These are phyloP conservation scores for Eucalyptus rudis DNA, from an alignment of 345 rosid genomes.

Conservation along the genomic window DNA sequence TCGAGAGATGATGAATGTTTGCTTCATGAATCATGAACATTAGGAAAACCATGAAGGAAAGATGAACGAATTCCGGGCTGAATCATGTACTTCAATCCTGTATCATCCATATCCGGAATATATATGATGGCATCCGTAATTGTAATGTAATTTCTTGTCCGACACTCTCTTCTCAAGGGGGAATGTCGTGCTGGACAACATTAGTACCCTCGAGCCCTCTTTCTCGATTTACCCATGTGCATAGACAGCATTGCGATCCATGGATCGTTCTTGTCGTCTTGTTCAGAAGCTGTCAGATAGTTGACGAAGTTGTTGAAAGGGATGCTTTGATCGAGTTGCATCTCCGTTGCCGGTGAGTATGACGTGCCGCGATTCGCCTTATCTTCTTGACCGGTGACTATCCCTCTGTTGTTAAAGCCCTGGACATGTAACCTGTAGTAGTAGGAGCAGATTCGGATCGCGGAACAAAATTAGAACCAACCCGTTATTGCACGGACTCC, in stretches of 20 bases:
- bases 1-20: not conserved
- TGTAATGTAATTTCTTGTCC: not conserved
- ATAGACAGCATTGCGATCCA: not conserved
- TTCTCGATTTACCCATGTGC: not conserved
- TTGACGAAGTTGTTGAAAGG: not conserved
- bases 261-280: not conserved
- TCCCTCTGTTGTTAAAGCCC: not conserved
- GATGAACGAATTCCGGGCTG: not conserved
- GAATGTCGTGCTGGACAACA: not conserved
- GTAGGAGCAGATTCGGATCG: not conserved
- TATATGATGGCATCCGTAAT: not conserved
- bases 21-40: not conserved
- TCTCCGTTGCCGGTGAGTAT: not conserved
- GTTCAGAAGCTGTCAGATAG: not conserved
- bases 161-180: not conserved
- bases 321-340: not conserved
- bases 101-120: not conserved
- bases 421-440: not conserved
- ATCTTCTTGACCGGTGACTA: not conserved
- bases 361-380: not conserved
- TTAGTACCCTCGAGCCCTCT: not conserved
- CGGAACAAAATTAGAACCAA: not conserved
- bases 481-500: not conserved
- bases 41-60: not conserved
- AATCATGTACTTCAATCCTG: not conserved